phyloP scores from a whole-genome alignment of 371 early-diverging fungal genomes.

The Dichotomocladium elegans region DNA sequence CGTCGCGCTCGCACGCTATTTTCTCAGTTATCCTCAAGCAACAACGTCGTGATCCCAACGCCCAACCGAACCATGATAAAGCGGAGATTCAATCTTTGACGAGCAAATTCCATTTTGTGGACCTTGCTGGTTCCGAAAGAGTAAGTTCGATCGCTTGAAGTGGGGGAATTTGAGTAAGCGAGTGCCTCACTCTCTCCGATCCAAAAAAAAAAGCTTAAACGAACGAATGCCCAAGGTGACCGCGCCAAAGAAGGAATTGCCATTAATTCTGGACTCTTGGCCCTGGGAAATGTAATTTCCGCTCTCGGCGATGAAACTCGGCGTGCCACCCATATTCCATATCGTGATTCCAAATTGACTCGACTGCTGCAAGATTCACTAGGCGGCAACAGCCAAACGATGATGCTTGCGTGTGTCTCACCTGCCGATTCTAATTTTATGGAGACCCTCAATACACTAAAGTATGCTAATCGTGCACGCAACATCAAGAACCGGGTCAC shows the following conservation, averaged over 20 bases:
- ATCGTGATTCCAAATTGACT: constrained; percentile 91
- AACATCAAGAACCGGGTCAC: constrained; percentile 79
- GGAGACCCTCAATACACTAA: constrained; percentile 90
- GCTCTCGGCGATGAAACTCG: constrained; percentile 88
- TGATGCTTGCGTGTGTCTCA: constrained; percentile 93
- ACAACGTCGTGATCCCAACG: constrained; percentile 14
- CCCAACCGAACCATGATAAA: constrained; percentile 5
- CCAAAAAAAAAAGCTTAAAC: constrained; percentile 24
- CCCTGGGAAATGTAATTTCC: constrained; percentile 97
- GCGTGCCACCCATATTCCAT: constrained; percentile 80
- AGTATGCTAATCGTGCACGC: constrained; percentile 86
- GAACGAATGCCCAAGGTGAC: constrained; percentile 71
- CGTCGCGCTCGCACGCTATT: constrained; percentile 98
- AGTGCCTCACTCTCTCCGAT: no score
- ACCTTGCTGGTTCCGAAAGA: constrained; percentile 84
- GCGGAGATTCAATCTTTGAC: constrained; percentile 24
- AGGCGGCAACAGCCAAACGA: constrained; percentile 87
- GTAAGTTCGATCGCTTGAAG: constrained; percentile 12
- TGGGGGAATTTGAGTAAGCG: no score
- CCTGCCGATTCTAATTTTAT: constrained; percentile 74
- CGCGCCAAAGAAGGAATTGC: constrained; percentile 95
- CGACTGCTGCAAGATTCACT: constrained; percentile 93
- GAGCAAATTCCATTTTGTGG: constrained; percentile 94
- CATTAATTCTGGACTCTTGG: constrained; percentile 95
- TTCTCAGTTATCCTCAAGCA: constrained; percentile 83